Evolutionary conservation across 2,329 filamentous ascomycete species (phyloP).

Genomic region (Colletotrichum incanum): DNA sequence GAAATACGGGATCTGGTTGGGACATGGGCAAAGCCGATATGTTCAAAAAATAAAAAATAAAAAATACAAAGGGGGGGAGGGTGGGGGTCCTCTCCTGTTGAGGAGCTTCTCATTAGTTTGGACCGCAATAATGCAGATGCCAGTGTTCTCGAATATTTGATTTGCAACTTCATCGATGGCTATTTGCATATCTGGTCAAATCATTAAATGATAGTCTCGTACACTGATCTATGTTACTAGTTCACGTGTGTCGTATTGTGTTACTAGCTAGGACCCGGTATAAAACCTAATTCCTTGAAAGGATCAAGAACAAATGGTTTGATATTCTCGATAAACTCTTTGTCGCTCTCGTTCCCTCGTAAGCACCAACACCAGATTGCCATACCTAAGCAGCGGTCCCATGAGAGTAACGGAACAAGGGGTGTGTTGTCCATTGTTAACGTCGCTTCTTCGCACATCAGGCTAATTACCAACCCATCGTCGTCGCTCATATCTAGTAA

Average conservation of each 20-base stretch:
- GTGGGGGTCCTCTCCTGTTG: too few species aligned
- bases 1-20: background rate
- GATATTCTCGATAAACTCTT: conserved; percentile 34
- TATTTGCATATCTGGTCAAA: background rate
- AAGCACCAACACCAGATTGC: conserved; percentile 39
- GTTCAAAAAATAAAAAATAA: too few species aligned
- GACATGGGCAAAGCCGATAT: too few species aligned
- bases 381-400: conserved; percentile 36
- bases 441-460: conserved; percentile 28
- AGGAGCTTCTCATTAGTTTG: background rate
- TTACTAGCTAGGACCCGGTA: background rate
- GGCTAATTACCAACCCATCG: conserved; percentile 15
- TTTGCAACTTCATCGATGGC: too few species aligned
- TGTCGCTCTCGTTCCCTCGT: conserved; percentile 27
- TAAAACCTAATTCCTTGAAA: background rate
- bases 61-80: too few species aligned
- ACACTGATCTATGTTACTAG: background rate
- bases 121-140: background rate
- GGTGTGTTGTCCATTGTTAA: conserved; percentile 30
- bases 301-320: conserved; percentile 36
- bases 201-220: fast-evolving
- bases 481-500: conserved; percentile 4
- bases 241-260: background rate
- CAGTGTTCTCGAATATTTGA: background rate
- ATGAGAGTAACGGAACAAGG: conserved; percentile 24